These are phyloP conservation scores for Powellomyces hirtus DNA, from an alignment of 192 early-diverging fungal species.

Conservation along the genomic window DNA sequence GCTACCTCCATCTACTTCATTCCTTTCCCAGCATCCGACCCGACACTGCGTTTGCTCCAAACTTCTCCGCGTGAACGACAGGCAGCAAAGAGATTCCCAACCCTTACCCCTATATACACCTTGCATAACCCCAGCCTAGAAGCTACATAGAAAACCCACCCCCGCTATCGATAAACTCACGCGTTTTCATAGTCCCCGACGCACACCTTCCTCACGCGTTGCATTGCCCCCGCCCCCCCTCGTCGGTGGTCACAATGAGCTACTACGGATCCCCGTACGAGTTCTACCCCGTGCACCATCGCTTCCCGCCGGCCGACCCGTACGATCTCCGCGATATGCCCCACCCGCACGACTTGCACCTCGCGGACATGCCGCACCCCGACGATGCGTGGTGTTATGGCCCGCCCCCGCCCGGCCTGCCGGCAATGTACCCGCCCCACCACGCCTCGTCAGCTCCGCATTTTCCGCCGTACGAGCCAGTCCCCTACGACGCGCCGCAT, in stretches of 20 bases:
- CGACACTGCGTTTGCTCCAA: no score
- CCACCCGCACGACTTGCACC: not conserved
- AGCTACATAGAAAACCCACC: no score
- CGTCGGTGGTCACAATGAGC: not conserved
- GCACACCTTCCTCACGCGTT: no score
- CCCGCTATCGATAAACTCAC: no score
- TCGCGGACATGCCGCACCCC: constrained; percentile 4
- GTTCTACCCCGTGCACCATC: not conserved
- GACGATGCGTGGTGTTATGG: constrained; percentile 12
- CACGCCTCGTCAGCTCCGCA: not conserved
- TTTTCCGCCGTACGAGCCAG: not conserved
- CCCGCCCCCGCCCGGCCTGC: constrained; percentile 8
- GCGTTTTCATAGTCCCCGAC: no score
- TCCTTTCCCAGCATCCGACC: no score
- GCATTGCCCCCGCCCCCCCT: no score
- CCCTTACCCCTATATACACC: no score
- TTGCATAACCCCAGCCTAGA: no score
- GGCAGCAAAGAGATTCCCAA: no score
- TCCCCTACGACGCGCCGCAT: constrained; percentile 1
- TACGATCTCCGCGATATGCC: not conserved
- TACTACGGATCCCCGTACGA: constrained; percentile 9
- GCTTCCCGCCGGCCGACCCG: not conserved
- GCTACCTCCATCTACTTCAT: no score
- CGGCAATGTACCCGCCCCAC: constrained; percentile 12
- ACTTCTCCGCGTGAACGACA: no score